Percentiles rank a stretch among this genome's conserved stretches.
phyloP scores from a whole-genome alignment of 2,329 filamentous ascomycete genomes.

The Verticillium alfalfae region DNA sequence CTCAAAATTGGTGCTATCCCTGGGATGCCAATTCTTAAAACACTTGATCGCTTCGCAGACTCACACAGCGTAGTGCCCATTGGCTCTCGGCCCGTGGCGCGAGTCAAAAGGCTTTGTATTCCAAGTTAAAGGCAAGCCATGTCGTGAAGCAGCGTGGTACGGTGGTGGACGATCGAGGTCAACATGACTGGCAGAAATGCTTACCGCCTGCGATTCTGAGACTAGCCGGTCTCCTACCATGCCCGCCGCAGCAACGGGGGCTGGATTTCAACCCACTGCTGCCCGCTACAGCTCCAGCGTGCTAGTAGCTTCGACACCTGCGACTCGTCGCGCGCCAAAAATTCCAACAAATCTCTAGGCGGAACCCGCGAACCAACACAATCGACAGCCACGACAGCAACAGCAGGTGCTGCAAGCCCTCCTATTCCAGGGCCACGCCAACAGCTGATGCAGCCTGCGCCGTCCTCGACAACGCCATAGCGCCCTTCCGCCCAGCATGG shows the following conservation, averaged over 20 bases:
- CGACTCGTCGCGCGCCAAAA: background rate
- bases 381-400: background rate
- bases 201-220: background rate
- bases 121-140: no score
- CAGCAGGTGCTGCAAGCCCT: background rate
- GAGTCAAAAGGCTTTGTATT: no score
- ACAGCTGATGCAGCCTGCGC: background rate
- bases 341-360: background rate
- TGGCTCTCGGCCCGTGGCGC: no score
- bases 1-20: no score
- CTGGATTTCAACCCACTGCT: background rate
- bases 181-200: background rate
- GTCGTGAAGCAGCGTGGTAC: no score
- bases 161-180: background rate
- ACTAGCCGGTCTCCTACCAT: background rate
- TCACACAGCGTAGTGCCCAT: no score
- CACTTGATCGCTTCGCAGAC: no score
- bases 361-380: background rate
- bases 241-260: background rate
- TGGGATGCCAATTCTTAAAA: no score
- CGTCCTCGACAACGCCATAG: constrained; percentile 37
- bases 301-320: background rate
- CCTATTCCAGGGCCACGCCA: background rate
- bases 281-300: background rate
- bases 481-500: constrained; percentile 50